Base-by-base conservation (phyloP, 2,329 filamentous ascomycete genomes). In the Claviceps citrina region DNA sequence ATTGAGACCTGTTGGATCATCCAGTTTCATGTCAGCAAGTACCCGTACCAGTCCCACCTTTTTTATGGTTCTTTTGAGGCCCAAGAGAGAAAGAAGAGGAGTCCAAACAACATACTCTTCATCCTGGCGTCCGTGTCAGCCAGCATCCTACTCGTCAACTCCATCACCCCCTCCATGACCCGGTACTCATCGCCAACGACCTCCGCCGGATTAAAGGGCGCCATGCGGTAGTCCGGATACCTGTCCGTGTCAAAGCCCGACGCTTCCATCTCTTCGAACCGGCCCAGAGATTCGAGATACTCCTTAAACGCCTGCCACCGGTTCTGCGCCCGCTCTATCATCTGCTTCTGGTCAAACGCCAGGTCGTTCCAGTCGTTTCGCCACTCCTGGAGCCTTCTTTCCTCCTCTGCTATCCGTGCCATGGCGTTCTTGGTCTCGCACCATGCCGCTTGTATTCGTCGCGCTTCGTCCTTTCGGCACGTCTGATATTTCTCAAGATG, bases 401-500 rank as follows among this genome's bases (percentile, higher is more conserved):
- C 50, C 28, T 57, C 47, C 7, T 46, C 40, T 4, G 41, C 31
- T 10, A 61, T 41, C 10, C 40, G 50, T 5, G 41, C 34, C 31
- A 55, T 48, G 9, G 47, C 51, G 24, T 45, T 47, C 39, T 59
- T 60, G 4, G 54, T 57, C 15, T 57, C 49, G 28, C 51, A 52
- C 55, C 53, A 60, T 1, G 51, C 59, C 10, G 44, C 43, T 43
- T 67, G 64, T 31, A 73, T 68, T 7, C 61, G 58, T 7, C 63
- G 45, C 12, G 70, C 66, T 39, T 68, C 63, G 9, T 66, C 56
- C 40, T 63, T 65, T 12, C 64, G 62, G 9, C 49, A 54, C 36
- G 59, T 55, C 38, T 71, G 52, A 42, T 74, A 76, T n/a, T 62
- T 65, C 51, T 75, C 71, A 1, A 68, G 65, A 46, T 71, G 74